Evolutionary conservation across 1,284 basidiomycete genomes (phyloP), one percentile per base, ranked within the genome.

Genomic region (Cutaneotrichosporon cavernicola): DNA sequence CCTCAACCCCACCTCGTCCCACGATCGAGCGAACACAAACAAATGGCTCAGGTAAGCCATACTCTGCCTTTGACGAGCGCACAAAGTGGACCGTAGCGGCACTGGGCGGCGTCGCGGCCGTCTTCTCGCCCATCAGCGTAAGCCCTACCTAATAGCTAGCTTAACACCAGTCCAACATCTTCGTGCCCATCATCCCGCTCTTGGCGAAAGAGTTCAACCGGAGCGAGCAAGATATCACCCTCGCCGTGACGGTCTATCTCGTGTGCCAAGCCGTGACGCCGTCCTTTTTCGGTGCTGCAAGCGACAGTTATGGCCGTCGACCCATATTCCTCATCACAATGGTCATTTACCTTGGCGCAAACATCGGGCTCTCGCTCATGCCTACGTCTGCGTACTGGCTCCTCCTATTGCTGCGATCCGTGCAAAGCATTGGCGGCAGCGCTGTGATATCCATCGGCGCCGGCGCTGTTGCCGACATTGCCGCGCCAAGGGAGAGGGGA

Each of bases 201-300:
- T 62, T 81, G 0, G 69, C 78, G 0, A 43, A 43, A 2, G 75
- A 68, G 5, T 80, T 81, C 64, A 21, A 67, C 57, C 63, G 66
- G 13, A 63, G 69, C 10, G 72, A 74, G 56, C 70, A 73, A 56
- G 69, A 73, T 31, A 78, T 81, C 56, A 73, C 75, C 10, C 69
- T 80, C n/a, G 76, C 75, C 0, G 73, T 81, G 13, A 80, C 80
- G 0, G 61, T 79, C 32, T 81, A 79, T 58, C 72, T 81, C 13
- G 64, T 79, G 18, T 78, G 77, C 57, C 79, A 81, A 66, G 79
- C 78, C 9, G 64, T 81, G 34, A 80, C 79, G 10, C 80, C 80
- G 1, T 68, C 67, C 7, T 73, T 81, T 66, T 76, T 78, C 65
- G 80, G 78, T n/a, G 64, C 71, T 13, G 69, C 76, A 49, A 69